Evolutionary conservation across 768 basidiomycete genomes (phyloP), one percentile per base, ranked within the genome.

Genomic region (Boletus huronensis): DNA sequence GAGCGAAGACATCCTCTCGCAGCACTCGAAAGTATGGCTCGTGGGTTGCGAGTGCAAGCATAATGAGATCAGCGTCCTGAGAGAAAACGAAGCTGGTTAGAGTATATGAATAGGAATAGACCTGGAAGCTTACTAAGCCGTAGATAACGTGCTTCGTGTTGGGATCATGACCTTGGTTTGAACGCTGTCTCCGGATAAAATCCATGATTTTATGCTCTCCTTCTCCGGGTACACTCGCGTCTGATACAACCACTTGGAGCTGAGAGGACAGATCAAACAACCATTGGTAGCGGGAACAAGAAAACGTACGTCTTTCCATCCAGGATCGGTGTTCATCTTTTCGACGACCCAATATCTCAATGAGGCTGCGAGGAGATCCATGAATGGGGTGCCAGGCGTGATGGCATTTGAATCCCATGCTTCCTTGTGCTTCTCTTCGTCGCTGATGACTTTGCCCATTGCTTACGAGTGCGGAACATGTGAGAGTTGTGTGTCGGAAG

Each of bases 131-230:
- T 65, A 95, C 93, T 69, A 99, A 75, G 61, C 97, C 97, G 74
- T 98, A 99, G 58, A 99, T 98, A 52, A 98, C 96, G 68, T 99
- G 97, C 32, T 79, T 79, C 3, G 94, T 98, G 67, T 99, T 98
- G 19, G 96, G 87, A 70, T 99, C 87, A 72, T 98, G 87, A n/a
- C 85, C 88, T 23, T 82, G 81, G 65, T 95, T 90, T 48, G 81
- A 78, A 48, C 97, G 82, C 64, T 97, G 95, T 32, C 95, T 80
- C 52, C 97, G 80, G 59, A 99, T 96, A 70, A 82, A 98, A 69
- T 98, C 97, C 94, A 99, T 98, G 59, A 99, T 98, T 77, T 99
- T 99, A 72, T 99, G 97, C 70, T 99, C 97, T 68, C 97, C 97
- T 73, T 99, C 97, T 62, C 97, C 97, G 1, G 97, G 96, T 13